A percentile compares a stretch with the other conserved stretches of the same genome.
Evolutionary conservation across 495 filamentous ascomycete genomes (phyloP).

Genomic region (Penicillium argentinense): DNA sequence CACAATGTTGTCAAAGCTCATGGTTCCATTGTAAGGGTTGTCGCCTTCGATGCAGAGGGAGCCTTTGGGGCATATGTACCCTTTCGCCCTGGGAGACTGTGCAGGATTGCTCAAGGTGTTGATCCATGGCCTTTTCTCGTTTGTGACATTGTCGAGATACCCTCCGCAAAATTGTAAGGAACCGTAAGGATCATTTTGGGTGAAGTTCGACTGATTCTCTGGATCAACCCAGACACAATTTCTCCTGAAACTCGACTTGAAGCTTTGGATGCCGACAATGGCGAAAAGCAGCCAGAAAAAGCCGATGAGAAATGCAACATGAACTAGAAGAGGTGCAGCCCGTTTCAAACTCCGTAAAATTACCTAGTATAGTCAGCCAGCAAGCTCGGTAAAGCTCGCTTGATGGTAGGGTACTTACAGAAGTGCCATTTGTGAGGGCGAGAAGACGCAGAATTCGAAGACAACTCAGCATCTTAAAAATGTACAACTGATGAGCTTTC

Average conservation of each 20-base stretch:
- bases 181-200: slow-evolving; percentile 48
- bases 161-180: slow-evolving; percentile 83
- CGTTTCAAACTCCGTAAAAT: slow-evolving; percentile 95
- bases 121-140: slow-evolving; percentile 65
- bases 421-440: slow-evolving; percentile 85
- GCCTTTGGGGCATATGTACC: slow-evolving; percentile 82
- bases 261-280: slow-evolving; percentile 93
- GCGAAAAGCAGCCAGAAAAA: slow-evolving; percentile 99
- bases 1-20: slow-evolving; percentile 93
- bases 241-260: slow-evolving; percentile 89
- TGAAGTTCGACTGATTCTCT: slow-evolving; percentile 37
- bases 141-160: slow-evolving; percentile 61
- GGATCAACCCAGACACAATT: slow-evolving; percentile 84
- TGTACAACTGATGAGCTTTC: slow-evolving; percentile 65
- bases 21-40: slow-evolving; percentile 82
- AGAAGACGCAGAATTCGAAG: slow-evolving; percentile 88
- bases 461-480: slow-evolving; percentile 96
- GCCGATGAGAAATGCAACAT: slow-evolving; percentile 92
- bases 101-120: slow-evolving; percentile 36
- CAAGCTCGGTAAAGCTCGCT: slow-evolving; percentile 4
- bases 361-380: slow-evolving; percentile 51
- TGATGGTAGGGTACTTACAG: slow-evolving; percentile 48
- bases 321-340: slow-evolving; percentile 87
- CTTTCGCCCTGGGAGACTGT: slow-evolving; percentile 63
- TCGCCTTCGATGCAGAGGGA: slow-evolving; percentile 77